Conservation (phyloP, 306 rosid species). For the Lupinus albus region DNA sequence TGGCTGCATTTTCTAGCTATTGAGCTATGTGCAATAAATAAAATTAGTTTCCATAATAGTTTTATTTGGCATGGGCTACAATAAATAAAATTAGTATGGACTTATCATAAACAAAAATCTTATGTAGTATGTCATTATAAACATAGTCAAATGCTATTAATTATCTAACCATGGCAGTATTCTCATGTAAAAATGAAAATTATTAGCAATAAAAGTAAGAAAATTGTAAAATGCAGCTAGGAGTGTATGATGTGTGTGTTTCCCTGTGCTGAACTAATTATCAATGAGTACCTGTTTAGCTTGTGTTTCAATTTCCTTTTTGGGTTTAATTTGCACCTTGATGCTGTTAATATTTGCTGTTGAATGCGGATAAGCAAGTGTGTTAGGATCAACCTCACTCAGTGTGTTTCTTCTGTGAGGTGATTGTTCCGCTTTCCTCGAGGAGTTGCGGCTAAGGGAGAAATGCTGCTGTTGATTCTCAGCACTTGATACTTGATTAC, state of each 20-base stretch:
- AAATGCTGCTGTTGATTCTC: slow-evolving; percentile 52
- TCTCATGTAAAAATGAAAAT: neutral
- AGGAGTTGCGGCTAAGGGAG: slow-evolving; percentile 78
- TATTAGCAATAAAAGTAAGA: too few species aligned
- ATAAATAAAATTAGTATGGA: neutral
- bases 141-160: too few species aligned
- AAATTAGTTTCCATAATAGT: too few species aligned
- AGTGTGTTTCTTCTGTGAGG: slow-evolving; percentile 87
- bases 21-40: too few species aligned
- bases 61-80: too few species aligned
- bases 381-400: slow-evolving; percentile 75
- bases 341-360: slow-evolving; percentile 45
- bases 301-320: slow-evolving; percentile 54
- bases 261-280: neutral
- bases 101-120: neutral
- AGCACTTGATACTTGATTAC: slow-evolving; percentile 36
- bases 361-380: slow-evolving; percentile 55
- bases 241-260: neutral
- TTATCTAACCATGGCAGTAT: neutral
- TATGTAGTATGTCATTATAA: too few species aligned
- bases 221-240: neutral
- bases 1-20: too few species aligned
- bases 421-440: slow-evolving; percentile 85
- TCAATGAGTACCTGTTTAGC: slow-evolving; percentile 56
- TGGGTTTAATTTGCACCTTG: slow-evolving; percentile 52